Base-by-base conservation (phyloP, 805 yeast species). In the Wickerhamiella occidentalis region DNA sequence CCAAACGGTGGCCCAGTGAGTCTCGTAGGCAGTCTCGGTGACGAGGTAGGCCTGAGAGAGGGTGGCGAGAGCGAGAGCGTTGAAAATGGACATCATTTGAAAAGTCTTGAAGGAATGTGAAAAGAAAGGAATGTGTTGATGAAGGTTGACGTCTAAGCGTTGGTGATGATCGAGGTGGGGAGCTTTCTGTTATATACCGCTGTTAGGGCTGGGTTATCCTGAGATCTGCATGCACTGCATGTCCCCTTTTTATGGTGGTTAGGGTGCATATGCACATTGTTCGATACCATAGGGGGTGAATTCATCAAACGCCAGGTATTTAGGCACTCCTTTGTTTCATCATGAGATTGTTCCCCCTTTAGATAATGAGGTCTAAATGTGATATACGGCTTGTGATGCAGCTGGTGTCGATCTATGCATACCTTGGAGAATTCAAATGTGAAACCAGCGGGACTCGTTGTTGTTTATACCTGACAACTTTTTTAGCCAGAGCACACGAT, bases 11-110 rank as follows among this genome's bases (percentile, higher is more conserved):
- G 17, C 21, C 40, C 40, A 45, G 25, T 45, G 38, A 13, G 47
- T 45, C 38, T 28, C 40, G 28, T 33, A 33, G 33, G 33, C 41
- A 23, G 47, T 45, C 47, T 45, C 35, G 12, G 23, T 25, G 15
- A 33, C 33, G 25, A 45, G 13, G 29, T 25, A 25, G 17, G 47
- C 47, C 40, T 45, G 28, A 23, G 41, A 37, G 18, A 45, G 30
- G 41, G 38, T 12, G 35, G 41, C 40, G 23, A 45, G 41, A 25
- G 47, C 47, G 33, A 45, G 29, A 23, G 11, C 19, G 38, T 33
- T 33, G 15, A 33, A 33, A 6, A 33, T 9, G 15, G 38, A 33
- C 38, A 33, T 33, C 38, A 33, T 33, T 33, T 33, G 18, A 6
- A 33, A 33, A 33, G n/a, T 12, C n/a, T 9, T 9, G 6, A 33